Conservation (phyloP, 129 eudicot genomes). For the Flaveria ramosissima region DNA sequence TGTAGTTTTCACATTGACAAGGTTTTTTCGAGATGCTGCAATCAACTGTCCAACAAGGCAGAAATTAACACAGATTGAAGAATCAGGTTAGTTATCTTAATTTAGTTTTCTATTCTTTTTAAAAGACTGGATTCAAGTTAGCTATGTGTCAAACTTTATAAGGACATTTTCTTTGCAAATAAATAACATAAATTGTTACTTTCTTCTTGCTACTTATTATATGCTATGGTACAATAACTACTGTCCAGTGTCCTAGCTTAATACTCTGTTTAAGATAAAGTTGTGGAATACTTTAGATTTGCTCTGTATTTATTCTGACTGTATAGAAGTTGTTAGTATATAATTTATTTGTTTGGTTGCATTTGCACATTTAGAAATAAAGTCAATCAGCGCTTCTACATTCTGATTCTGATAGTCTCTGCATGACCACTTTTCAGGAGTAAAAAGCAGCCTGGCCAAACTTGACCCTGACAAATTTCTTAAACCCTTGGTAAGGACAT, state of each 20-base stretch:
- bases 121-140: background rate
- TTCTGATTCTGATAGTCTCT: conserved; percentile 12
- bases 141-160: background rate
- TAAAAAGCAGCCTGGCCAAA: conserved; percentile 32
- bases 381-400: conserved; percentile 1
- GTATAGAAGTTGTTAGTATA: background rate
- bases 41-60: conserved; percentile 50
- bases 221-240: conserved; percentile 1
- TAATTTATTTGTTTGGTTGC: background rate
- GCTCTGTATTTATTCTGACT: background rate
- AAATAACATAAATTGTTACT: conserved; percentile 8
- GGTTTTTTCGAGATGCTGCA: conserved; percentile 77
- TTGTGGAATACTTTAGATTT: background rate
- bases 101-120: background rate
- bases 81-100: conserved; percentile 45
- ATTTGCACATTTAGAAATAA: conserved; percentile 1
- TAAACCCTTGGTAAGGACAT: conserved; percentile 48
- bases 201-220: background rate
- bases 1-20: conserved; percentile 79
- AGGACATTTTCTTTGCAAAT: background rate
- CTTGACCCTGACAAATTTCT: conserved; percentile 47
- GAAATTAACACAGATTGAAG: conserved; percentile 41
- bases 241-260: background rate
- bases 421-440: conserved; percentile 48
- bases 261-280: background rate